Conservation (phyloP, 73 alveolate species). For the Tetrahymena malaccensis region DNA sequence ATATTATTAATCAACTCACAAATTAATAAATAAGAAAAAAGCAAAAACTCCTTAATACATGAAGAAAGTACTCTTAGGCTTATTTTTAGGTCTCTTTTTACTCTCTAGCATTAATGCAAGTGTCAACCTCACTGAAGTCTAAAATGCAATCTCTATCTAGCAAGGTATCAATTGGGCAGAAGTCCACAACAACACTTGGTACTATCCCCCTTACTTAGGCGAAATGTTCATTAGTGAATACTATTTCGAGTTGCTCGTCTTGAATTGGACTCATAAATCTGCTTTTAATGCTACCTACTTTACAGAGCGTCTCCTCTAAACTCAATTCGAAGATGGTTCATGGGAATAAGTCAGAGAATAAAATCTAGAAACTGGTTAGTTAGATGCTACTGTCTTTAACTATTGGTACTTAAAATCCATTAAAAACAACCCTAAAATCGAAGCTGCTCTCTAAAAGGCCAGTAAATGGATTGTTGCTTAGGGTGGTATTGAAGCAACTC, state of each 20-base stretch:
- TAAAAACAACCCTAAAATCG: not conserved
- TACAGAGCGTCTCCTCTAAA: slow-evolving; percentile 1
- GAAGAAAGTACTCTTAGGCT: not conserved
- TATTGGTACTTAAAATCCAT: slow-evolving; percentile 23
- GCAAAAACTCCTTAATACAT: not conserved
- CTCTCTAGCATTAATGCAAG: not conserved
- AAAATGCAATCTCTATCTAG: not conserved
- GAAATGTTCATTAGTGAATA: slow-evolving; percentile 19
- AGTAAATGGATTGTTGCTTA: not conserved
- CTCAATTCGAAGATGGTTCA: slow-evolving; percentile 26
- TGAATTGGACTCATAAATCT: not conserved
- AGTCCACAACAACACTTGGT: slow-evolving; percentile 2
- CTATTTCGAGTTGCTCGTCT: slow-evolving; percentile 19
- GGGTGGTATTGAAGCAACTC: slow-evolving; percentile 21
- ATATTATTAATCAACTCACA: not conserved
- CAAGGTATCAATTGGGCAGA: not conserved
- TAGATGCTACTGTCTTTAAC: slow-evolving; percentile 23
- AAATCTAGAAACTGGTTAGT: not conserved
- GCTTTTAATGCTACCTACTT: not conserved
- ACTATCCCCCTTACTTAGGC: slow-evolving; percentile 27
- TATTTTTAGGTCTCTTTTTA: not conserved
- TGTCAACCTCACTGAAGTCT: not conserved
- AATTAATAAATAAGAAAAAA: not conserved
- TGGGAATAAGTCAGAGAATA: slow-evolving; percentile 27
- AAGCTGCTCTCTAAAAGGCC: not conserved